Percentiles rank a stretch among this genome's conserved stretches.
Evolutionary conservation across 139 green algal genomes (phyloP).

Genomic region (Chlamydomonas schloesseri): DNA sequence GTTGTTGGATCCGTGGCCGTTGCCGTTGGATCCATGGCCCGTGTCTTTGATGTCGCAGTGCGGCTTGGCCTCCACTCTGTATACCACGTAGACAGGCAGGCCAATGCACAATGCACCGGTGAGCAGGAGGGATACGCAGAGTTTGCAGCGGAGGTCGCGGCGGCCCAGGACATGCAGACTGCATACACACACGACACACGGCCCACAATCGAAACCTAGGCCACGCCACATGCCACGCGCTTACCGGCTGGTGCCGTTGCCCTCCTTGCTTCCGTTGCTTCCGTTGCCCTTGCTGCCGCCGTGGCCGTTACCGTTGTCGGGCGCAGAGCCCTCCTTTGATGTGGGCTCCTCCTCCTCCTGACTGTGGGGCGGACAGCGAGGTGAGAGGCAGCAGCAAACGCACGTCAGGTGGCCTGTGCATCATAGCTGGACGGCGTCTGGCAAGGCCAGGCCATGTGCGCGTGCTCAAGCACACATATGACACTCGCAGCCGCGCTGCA

Average conservation of each 20-base stretch:
- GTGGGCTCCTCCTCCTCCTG: slow-evolving; percentile 70
- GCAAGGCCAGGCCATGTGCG: too few relatives aligned
- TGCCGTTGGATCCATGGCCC: slow-evolving; percentile 39
- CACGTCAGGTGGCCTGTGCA: too few relatives aligned
- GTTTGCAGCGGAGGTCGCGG: too few relatives aligned
- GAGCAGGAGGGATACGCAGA: too few relatives aligned
- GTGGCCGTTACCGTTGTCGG: slow-evolving; percentile 51
- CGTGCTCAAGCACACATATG: too few relatives aligned
- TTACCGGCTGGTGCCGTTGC: slow-evolving; percentile 58
- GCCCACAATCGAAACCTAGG: too few relatives aligned
- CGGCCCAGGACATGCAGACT: too few relatives aligned
- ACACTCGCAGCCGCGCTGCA: too few relatives aligned
- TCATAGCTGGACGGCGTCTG: too few relatives aligned
- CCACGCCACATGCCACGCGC: neutral
- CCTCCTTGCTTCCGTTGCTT: slow-evolving; percentile 55
- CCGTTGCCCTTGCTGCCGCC: slow-evolving; percentile 57
- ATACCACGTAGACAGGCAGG: too few relatives aligned
- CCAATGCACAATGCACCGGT: too few relatives aligned
- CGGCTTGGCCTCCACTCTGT: slow-evolving; percentile 41
- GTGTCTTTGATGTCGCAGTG: slow-evolving; percentile 42
- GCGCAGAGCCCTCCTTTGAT: slow-evolving; percentile 74
- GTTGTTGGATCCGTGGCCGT: slow-evolving; percentile 37
- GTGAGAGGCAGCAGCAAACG: neutral
- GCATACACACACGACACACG: too few relatives aligned
- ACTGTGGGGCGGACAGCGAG: neutral